These are phyloP conservation scores for Castanea mollissima DNA, from an alignment of 306 rosid genomes.

Conservation along the genomic window DNA sequence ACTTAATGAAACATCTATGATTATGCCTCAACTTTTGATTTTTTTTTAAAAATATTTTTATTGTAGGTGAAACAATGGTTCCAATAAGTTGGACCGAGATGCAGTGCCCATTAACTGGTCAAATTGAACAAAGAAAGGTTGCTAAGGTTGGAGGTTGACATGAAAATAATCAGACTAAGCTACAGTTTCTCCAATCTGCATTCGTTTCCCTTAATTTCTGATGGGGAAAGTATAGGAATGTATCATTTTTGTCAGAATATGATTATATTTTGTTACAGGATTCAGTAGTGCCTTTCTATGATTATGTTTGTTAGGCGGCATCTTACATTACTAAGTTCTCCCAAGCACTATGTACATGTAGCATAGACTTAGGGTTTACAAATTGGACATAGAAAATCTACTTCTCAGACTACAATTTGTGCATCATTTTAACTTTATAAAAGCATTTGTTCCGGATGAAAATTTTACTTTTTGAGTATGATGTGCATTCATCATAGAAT, in stretches of 20 bases:
- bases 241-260: not conserved
- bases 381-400: not conserved
- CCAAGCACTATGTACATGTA: not conserved
- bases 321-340: not conserved
- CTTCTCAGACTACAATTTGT: no score
- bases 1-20: not conserved
- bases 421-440: no score
- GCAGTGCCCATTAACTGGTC: conserved; percentile 84
- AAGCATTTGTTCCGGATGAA: no score
- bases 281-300: not conserved
- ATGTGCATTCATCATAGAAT: no score
- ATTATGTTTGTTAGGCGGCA: not conserved
- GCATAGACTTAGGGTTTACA: not conserved
- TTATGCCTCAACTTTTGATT: conserved; percentile 22
- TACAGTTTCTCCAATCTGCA: not conserved
- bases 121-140: conserved; percentile 85
- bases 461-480: no score
- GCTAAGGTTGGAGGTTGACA: conserved; percentile 72
- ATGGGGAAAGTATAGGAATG: not conserved
- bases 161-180: not conserved
- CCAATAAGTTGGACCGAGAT: conserved; percentile 94
- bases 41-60: not conserved
- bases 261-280: not conserved
- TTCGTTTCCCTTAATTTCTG: not conserved
- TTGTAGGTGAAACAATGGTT: conserved; percentile 71